A percentile compares a stretch with the other conserved stretches of the same genome.
phyloP scores from a whole-genome alignment of 192 early-diverging fungal genomes.

The Entomortierella beljakovae region DNA sequence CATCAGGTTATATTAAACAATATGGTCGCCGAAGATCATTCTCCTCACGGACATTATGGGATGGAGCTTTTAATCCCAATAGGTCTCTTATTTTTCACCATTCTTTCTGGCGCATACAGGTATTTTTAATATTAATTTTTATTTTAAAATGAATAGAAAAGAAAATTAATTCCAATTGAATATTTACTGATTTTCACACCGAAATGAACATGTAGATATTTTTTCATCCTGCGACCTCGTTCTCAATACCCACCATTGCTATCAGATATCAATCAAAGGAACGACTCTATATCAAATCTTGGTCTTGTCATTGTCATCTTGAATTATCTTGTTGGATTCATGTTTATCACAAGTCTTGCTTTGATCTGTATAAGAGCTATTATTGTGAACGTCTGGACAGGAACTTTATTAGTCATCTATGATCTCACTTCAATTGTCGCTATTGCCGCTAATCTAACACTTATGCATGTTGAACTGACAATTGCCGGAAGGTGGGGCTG shows the following conservation, averaged over 20 bases:
- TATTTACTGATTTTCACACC: too few species aligned
- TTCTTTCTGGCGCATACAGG: conserved; percentile 36
- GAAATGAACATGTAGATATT: conserved; percentile 18
- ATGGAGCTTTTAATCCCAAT: conserved; percentile 35
- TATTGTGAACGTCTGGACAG: conserved; percentile 55
- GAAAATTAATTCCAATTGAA: too few species aligned
- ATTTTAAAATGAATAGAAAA: too few species aligned
- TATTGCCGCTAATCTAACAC: conserved; percentile 44
- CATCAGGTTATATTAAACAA: not conserved
- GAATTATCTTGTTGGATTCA: conserved; percentile 34
- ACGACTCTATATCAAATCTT: conserved; percentile 14
- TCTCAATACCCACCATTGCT: conserved; percentile 36
- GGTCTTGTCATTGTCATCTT: conserved; percentile 36
- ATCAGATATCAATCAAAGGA: conserved; percentile 9
- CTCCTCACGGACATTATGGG: conserved; percentile 24
- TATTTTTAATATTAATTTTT: not conserved
- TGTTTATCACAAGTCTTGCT: conserved; percentile 49
- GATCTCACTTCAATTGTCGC: conserved; percentile 54
- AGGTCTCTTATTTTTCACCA: conserved; percentile 31
- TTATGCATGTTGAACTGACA: conserved; percentile 52
- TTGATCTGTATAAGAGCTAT: conserved; percentile 55
- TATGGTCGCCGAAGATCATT: not conserved
- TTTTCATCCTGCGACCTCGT: conserved; percentile 32
- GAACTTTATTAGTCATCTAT: conserved; percentile 56
- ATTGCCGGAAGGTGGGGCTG: conserved; percentile 61